Evolutionary conservation across 2,329 filamentous ascomycete genomes (phyloP).

Genomic region (Drechslerella dactyloides): DNA sequence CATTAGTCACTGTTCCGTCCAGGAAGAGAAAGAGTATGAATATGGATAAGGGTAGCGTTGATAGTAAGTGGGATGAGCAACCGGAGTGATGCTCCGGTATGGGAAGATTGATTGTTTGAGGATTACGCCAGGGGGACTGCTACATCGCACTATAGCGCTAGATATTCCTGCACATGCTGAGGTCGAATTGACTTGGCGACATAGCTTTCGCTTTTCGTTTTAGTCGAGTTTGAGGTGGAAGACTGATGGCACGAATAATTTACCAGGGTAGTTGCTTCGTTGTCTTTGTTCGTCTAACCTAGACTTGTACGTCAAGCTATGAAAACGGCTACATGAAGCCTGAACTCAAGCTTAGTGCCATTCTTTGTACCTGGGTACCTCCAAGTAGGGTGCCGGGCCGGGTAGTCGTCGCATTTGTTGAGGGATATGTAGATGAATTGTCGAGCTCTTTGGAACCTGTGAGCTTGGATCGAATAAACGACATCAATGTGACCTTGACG

Average conservation of each 20-base stretch:
- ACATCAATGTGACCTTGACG: slow-evolving; percentile 3
- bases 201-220: background rate
- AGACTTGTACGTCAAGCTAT: slow-evolving; percentile 9
- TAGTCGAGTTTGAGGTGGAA: background rate
- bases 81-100: background rate
- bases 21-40: slow-evolving; percentile 24
- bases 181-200: background rate
- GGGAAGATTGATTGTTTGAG: background rate
- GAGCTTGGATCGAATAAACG: background rate
- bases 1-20: slow-evolving; percentile 23
- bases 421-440: slow-evolving; percentile 8
- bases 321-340: slow-evolving; percentile 36
- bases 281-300: no score
- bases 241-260: background rate
- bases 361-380: slow-evolving; percentile 41
- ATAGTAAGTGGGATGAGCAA: slow-evolving; percentile 42
- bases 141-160: background rate
- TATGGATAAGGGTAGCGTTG: slow-evolving; percentile 36
- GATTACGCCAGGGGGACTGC: background rate
- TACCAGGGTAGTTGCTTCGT: background rate
- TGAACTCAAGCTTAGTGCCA: slow-evolving; percentile 30
- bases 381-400: slow-evolving; percentile 14
- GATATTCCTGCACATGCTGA: slow-evolving; percentile 4
- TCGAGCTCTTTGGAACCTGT: background rate
- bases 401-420: slow-evolving; percentile 5